A percentile compares a stretch with the other conserved stretches of the same genome.
These are phyloP conservation scores for Aureococcus anophagefferens DNA, from an alignment of 108 stramenopile genomes.

Conservation along the genomic window DNA sequence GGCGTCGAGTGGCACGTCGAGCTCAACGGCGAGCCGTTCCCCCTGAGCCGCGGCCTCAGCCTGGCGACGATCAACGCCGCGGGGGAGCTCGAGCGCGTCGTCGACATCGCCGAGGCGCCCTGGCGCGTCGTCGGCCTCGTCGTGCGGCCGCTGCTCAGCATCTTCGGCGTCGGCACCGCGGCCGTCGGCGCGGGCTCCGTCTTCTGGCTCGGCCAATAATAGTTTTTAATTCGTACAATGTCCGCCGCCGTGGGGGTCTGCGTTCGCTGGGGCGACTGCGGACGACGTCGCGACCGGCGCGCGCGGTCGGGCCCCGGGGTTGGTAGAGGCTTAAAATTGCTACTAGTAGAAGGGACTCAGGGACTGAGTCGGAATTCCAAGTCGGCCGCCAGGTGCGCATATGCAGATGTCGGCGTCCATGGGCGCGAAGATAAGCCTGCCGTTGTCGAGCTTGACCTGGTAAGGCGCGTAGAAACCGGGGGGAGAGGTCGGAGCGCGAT, in stretches of 20 bases:
- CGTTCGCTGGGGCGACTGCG: too few relatives aligned
- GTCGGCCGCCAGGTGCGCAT: too few relatives aligned
- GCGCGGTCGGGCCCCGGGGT: too few relatives aligned
- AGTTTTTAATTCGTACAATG: too few relatives aligned
- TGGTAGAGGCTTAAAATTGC: too few relatives aligned
- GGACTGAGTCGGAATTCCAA: too few relatives aligned
- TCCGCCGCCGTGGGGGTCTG: too few relatives aligned
- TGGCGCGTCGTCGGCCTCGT: background rate
- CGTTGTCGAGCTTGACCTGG: slow-evolving; percentile 76
- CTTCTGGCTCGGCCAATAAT: too few relatives aligned
- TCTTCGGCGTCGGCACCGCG: background rate
- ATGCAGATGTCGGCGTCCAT: too few relatives aligned
- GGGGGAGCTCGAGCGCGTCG: background rate
- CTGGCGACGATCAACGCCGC: background rate
- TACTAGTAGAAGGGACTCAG: too few relatives aligned
- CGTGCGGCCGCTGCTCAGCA: background rate
- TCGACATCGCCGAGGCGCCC: background rate
- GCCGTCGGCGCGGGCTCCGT: too few relatives aligned
- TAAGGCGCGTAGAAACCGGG: slow-evolving; percentile 73
- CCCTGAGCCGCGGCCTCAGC: background rate
- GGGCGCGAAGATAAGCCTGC: slow-evolving; percentile 78
- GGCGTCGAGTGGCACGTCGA: slow-evolving; percentile 1
- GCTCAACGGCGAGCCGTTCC: background rate
- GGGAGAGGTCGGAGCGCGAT: slow-evolving; percentile 72
- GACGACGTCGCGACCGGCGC: too few relatives aligned